Conservation (phyloP, 352 stramenopile genomes). For the Globisporangium nunn region DNA sequence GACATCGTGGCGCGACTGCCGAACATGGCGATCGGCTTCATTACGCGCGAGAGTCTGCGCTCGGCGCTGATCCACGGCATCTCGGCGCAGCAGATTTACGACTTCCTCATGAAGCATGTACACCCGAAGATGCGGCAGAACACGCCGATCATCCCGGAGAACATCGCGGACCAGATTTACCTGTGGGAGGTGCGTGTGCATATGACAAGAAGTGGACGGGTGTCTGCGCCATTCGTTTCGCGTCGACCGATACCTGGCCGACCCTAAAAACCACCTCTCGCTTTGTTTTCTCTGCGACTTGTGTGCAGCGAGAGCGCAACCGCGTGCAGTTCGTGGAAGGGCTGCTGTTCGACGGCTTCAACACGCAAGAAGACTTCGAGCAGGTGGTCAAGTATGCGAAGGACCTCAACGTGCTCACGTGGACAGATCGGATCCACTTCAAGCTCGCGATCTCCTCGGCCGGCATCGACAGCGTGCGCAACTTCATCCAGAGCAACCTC, state of each 20-base stretch:
- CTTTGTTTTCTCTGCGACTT: no score
- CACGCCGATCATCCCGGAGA: conserved; percentile 75
- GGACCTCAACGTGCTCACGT: conserved; percentile 71
- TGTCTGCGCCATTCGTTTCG: background rate
- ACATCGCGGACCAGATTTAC: conserved; percentile 89
- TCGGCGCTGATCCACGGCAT: conserved; percentile 87
- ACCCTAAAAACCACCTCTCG: no score
- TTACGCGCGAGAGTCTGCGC: conserved; percentile 87
- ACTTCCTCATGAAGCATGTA: conserved; percentile 88
- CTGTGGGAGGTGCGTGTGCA: conserved; percentile 68
- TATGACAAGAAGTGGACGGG: no score
- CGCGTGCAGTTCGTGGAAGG: conserved; percentile 78
- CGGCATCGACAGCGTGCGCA: conserved; percentile 60
- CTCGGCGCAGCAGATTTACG: conserved; percentile 88
- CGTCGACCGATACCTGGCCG: no score
- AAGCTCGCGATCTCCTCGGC: conserved; percentile 55
- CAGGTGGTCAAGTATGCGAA: conserved; percentile 61
- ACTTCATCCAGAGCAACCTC: conserved; percentile 62
- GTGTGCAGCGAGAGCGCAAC: conserved; percentile 65
- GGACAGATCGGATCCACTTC: conserved; percentile 76
- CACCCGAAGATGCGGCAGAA: conserved; percentile 79
- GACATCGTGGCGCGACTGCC: conserved; percentile 86
- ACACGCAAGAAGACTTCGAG: conserved; percentile 80
- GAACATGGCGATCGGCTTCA: conserved; percentile 88
- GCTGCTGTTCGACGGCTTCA: conserved; percentile 85